These are phyloP conservation scores for Vigna mungo DNA, from an alignment of 306 rosid species.

Conservation along the genomic window DNA sequence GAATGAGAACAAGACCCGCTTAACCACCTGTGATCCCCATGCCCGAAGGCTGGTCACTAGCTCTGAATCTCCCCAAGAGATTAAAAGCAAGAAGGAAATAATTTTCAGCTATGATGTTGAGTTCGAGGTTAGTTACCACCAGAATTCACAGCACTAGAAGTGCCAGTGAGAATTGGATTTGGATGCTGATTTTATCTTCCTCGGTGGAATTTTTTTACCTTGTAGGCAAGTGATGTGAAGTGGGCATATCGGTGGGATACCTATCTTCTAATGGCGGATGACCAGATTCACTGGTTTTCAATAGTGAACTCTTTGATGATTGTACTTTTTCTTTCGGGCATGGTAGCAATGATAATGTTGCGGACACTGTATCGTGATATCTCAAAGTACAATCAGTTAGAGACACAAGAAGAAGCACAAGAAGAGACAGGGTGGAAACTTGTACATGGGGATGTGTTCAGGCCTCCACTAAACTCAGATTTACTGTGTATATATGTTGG, in stretches of 20 bases:
- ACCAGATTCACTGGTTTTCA: conserved; percentile 46
- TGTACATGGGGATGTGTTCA: conserved; percentile 44
- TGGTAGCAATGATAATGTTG: conserved; percentile 47
- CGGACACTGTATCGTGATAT: conserved; percentile 44
- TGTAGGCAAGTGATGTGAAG: conserved; percentile 43
- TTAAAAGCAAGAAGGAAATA: conserved; percentile 33
- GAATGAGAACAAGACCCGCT: conserved; percentile 37
- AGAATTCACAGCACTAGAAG: background rate
- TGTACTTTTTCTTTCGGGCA: conserved; percentile 40
- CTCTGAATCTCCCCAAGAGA: conserved; percentile 40
- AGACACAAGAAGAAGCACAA: conserved; percentile 41
- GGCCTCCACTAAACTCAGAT: conserved; percentile 42
- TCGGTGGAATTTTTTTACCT: background rate
- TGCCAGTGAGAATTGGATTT: background rate
- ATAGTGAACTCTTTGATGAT: conserved; percentile 35
- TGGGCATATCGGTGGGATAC: conserved; percentile 42
- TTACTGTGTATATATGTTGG: conserved; percentile 39
- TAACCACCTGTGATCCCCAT: conserved; percentile 34
- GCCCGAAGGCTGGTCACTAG: conserved; percentile 15
- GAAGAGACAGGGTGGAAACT: conserved; percentile 47
- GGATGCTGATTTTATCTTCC: background rate
- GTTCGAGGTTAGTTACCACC: conserved; percentile 40
- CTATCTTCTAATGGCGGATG: conserved; percentile 31
- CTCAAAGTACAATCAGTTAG: conserved; percentile 36
- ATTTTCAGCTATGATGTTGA: conserved; percentile 42